phyloP scores from a whole-genome alignment of 2,329 filamentous ascomycete genomes.

The Colletotrichum lentis region DNA sequence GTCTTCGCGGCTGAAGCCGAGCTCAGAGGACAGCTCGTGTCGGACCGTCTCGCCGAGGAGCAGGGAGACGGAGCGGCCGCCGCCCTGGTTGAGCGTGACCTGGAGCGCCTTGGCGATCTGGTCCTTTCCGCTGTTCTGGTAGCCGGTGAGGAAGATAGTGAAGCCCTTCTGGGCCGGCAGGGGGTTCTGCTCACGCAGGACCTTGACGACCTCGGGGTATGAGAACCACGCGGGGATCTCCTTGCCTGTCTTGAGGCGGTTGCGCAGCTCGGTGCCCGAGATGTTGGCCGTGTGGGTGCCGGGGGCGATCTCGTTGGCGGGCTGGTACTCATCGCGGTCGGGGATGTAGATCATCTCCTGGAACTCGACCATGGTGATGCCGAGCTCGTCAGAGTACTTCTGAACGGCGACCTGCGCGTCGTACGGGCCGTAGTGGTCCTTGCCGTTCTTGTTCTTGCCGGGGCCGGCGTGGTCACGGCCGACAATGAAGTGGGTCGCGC shows the following conservation, averaged over 20 bases:
- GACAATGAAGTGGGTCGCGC: conserved; percentile 98
- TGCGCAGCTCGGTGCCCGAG: conserved; percentile 88
- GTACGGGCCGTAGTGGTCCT: conserved; percentile 98
- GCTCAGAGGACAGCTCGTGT: conserved; percentile 89
- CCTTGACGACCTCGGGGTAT: conserved; percentile 97
- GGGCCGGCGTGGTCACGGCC: conserved; percentile 98
- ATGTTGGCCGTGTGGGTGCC: conserved; percentile 89
- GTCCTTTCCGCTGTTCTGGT: conserved; percentile 97
- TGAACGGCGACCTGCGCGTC: conserved; percentile 96
- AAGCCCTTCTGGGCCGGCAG: conserved; percentile 92
- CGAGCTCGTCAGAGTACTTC: conserved; percentile 95
- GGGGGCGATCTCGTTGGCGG: conserved; percentile 85
- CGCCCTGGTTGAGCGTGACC: conserved; percentile 97
- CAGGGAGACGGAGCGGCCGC: conserved; percentile 91
- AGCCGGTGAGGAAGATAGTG: conserved; percentile 97
- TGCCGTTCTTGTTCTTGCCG: conserved; percentile 96
- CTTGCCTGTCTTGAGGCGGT: conserved; percentile 86
- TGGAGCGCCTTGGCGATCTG: conserved; percentile 94
- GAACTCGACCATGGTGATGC: conserved; percentile 98
- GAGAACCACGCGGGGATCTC: conserved; percentile 99
- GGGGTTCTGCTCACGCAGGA: conserved; percentile 95
- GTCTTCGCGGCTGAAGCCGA: conserved; percentile 93
- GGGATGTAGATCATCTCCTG: conserved; percentile 99
- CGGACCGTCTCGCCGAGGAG: conserved; percentile 96
- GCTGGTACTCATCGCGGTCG: conserved; percentile 95